A percentile compares a stretch with the other conserved stretches of the same genome.
Conservation (phyloP, 2,329 filamentous ascomycete genomes). For the Plectosphaerella sp. region DNA sequence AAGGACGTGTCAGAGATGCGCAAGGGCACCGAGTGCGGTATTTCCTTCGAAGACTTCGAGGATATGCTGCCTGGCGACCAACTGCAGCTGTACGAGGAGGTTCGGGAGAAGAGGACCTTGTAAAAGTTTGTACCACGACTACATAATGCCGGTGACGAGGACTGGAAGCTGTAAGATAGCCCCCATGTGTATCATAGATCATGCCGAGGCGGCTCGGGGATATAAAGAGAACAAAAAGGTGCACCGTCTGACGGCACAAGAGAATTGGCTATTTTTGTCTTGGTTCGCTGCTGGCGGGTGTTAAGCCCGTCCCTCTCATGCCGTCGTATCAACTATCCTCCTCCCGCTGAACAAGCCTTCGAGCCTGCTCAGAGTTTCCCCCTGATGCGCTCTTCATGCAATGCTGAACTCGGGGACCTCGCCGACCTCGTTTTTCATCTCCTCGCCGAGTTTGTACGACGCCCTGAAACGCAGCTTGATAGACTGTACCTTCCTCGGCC, state of each 20-base stretch:
- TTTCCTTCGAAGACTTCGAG: conserved; percentile 76
- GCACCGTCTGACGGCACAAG: background rate
- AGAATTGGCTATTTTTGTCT: too few species aligned
- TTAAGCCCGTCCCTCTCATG: too few species aligned
- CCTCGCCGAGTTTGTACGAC: conserved; percentile 67
- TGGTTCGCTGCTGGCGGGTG: too few species aligned
- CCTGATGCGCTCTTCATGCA: conserved; percentile 35
- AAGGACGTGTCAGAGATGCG: conserved; percentile 86
- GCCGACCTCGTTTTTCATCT: conserved; percentile 73
- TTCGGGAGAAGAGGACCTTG: conserved; percentile 61
- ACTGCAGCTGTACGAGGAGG: conserved; percentile 83
- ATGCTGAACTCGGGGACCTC: conserved; percentile 78
- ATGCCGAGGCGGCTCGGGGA: background rate
- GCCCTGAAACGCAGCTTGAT: conserved; percentile 90
- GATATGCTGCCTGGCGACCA: conserved; percentile 77
- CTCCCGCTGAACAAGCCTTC: background rate
- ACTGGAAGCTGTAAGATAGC: background rate
- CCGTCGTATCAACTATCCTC: too few species aligned
- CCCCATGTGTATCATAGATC: background rate
- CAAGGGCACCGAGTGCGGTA: conserved; percentile 91
- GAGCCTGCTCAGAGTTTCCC: background rate
- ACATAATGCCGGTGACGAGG: background rate
- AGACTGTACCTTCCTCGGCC: conserved; percentile 62
- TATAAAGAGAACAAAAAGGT: background rate
- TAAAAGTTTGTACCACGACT: conserved; percentile 22